These are phyloP conservation scores for Gamarada debralockiae DNA, from an alignment of 495 filamentous ascomycete genomes.

Conservation along the genomic window DNA sequence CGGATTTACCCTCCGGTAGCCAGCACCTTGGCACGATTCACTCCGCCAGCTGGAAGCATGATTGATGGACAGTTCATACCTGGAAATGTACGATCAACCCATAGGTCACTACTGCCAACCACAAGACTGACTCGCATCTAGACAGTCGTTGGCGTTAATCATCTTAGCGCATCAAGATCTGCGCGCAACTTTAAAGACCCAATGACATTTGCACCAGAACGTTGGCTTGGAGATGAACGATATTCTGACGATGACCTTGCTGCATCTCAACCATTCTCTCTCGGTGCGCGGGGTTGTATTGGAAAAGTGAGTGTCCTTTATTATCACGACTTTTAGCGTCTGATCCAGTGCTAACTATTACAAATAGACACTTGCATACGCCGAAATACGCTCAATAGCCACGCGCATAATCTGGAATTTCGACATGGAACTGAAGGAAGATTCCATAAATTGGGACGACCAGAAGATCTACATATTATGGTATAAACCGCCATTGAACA, in stretches of 20 bases:
- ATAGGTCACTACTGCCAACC: background rate
- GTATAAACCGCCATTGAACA: no score
- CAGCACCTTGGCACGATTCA: background rate
- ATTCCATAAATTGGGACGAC: no score
- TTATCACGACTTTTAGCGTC: no score
- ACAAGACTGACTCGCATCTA: conserved; percentile 20
- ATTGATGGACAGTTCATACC: conserved; percentile 8
- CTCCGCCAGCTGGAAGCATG: background rate
- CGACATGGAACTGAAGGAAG: no score
- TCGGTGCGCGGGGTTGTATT: conserved; percentile 58
- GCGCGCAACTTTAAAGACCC: conserved; percentile 35
- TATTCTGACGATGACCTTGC: conserved; percentile 32
- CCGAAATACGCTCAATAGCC: no score
- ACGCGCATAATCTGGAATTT: no score
- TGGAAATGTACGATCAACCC: conserved; percentile 1
- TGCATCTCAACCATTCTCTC: conserved; percentile 50
- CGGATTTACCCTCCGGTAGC: background rate
- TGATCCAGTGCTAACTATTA: no score
- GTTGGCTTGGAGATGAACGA: conserved; percentile 28
- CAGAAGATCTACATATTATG: no score
- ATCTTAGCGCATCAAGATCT: conserved; percentile 37
- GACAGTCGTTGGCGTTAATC: conserved; percentile 44
- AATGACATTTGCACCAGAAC: conserved; percentile 9
- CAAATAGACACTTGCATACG: no score
- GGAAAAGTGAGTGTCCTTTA: conserved; percentile 30